Evolutionary conservation across 371 early-diverging fungal genomes (phyloP), one percentile per base, ranked within the genome.

Genomic region (Syncephalis plumigaleata): DNA sequence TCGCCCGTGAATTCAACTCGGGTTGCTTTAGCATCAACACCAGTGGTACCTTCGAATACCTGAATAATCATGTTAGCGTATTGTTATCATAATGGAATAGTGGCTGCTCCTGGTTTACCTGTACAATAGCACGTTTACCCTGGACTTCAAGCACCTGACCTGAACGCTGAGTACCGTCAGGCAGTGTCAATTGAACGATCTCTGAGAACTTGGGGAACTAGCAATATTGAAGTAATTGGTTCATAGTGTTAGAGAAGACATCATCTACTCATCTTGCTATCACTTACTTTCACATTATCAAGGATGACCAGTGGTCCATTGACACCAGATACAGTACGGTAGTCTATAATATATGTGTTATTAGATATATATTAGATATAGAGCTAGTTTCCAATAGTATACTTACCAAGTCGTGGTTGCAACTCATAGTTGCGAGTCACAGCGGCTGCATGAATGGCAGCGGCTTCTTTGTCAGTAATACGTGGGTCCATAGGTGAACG

Each of bases 291-390:
- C 62, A 99, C 92, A 62, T 97, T 90, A 63, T 99, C 99, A 51
- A 99, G 71, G 66, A 99, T 95, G 40, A 99, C 98, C 58, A 99
- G 72, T 36, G 99, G 99, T 36, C 99, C 99, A 65, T 98, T 99
- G 43, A 99, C 98, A 62, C 99, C 98, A 26, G 91, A 74, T 25
- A 99, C 97, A 39, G 98, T 99, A 49, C 94, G 78, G 68, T 99
- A 99, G 60, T 94, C 96, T 92, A 67, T 26, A 42, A 3, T 21
- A 39, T 11, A 42, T 24, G 46, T 26, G 42, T 38, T n/a, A 13
- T 43, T 36, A 13, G n/a, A 18, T 39, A n/a, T 39, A 21, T 21
- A 39, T 22, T 11, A 17, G 31, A 26, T 24, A 36, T 44, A 18
- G 17, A n/a, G 25, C 49, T n/a, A n/a, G n/a, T n/a, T n/a, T n/a